Base-by-base conservation (phyloP, 2,329 filamentous ascomycete genomes). In the Colletotrichum tropicicola region DNA sequence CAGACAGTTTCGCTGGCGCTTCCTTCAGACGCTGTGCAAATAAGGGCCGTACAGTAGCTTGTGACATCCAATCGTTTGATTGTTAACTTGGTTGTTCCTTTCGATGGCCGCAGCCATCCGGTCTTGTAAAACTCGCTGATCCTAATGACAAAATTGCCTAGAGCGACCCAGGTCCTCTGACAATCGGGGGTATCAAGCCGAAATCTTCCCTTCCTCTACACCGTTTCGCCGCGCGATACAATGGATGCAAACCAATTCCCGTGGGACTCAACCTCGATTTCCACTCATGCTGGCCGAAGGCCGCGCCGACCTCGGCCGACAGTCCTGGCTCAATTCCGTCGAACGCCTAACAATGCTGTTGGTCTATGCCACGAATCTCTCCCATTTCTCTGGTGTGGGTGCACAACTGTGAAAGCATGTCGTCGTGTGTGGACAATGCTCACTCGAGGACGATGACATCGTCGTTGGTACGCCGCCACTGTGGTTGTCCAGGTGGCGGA, bases 371-470 rank as follows among this genome's bases (percentile, higher is more conserved):
- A 6, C n/a, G n/a, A 43, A 12, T 17, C 7, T 21, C 8, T 17
- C 17, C 39, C 39, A 21, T 10, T 9, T 43, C 2, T 43, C 6
- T 43, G 8, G 9, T 17, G 39, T 10, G 39, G 17, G 9, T 43
- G 39, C 17, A 43, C n/a, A 43, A 12, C 15, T 10, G 6, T 21
- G 3, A 19, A 9, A n/a, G 15, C n/a, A 12, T 21, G n/a, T 28
- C 12, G 17, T 30, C 28, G 13, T 37, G 5, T 37, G 12, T 30
- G 13, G 21, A 25, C 30, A 13, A 28, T 12, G 21, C 23, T 74
- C 56, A 76, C 43, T 76, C 74, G 39, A 76, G 72, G 39, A 76
- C 73, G 65, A 76, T 74, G 39, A 76, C 69, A 37, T 76, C 67
- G 28, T 73, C 74, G 10, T 67, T 68, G 51, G 65, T 69, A 25